Percentiles rank a stretch among this genome's conserved stretches.
Evolutionary conservation across 768 basidiomycete genomes (phyloP).

Genomic region (Podaxis mareebaensis): DNA sequence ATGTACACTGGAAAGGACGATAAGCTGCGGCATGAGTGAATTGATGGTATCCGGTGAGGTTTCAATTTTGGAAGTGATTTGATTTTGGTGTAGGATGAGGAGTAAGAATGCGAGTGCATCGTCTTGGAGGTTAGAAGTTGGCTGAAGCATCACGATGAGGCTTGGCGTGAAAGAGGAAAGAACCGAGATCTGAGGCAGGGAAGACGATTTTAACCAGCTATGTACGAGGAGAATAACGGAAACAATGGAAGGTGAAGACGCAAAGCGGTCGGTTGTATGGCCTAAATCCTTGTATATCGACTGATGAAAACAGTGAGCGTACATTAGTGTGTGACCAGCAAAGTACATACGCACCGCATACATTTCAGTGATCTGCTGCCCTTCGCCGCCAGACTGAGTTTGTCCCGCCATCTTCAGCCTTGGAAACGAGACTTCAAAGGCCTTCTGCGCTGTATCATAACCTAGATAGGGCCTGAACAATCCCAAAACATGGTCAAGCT

Average conservation of each 20-base stretch:
- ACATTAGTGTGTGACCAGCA: not conserved
- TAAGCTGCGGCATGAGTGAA: constrained; percentile 51
- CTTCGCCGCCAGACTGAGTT: not conserved
- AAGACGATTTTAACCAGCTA: constrained; percentile 14
- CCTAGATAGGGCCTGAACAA: constrained; percentile 30
- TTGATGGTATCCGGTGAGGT: constrained; percentile 46
- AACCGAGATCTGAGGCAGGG: constrained; percentile 18
- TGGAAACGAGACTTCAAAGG: constrained; percentile 46
- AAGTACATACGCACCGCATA: constrained; percentile 27
- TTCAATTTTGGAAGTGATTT: constrained; percentile 18
- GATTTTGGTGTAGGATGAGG: constrained; percentile 28
- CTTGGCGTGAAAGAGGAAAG: constrained; percentile 39
- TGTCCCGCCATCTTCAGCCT: constrained; percentile 28
- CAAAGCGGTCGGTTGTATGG: constrained; percentile 16
- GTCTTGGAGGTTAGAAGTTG: constrained; percentile 50
- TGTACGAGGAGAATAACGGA: constrained; percentile 42
- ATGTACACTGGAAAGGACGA: constrained; percentile 61
- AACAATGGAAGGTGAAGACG: constrained; percentile 27
- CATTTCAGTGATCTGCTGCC: not conserved
- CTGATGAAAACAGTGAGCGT: constrained; percentile 24
- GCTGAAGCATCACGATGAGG: constrained; percentile 51
- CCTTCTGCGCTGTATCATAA: constrained; percentile 48
- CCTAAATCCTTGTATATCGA: constrained; percentile 37
- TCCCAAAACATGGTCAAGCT: constrained; percentile 21
- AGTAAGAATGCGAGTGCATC: constrained; percentile 63